Conservation (phyloP, 352 stramenopile species). For the Poterioochromonas sp. region DNA sequence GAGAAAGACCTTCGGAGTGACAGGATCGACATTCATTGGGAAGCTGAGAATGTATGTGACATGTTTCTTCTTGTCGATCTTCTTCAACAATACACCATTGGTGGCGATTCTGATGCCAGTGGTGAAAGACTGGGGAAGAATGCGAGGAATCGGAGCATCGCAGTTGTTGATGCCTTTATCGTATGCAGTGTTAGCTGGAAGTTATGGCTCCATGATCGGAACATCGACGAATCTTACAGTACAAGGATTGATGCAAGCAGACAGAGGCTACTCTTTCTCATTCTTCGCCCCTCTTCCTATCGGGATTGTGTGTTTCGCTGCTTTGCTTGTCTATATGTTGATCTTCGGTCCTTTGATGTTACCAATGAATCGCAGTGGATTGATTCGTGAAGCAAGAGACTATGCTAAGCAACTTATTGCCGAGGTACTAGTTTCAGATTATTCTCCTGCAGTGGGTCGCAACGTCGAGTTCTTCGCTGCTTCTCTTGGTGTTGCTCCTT, state of each 20-base stretch:
- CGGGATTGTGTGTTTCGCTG: conserved; percentile 31
- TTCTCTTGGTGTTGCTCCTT: neutral
- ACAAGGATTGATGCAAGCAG: conserved; percentile 40
- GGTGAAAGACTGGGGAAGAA: conserved; percentile 44
- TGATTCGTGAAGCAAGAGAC: conserved; percentile 45
- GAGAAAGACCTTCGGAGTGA: conserved; percentile 39
- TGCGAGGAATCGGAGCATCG: conserved; percentile 41
- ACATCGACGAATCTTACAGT: conserved; percentile 50
- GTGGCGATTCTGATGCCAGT: conserved; percentile 46
- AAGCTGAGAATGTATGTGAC: conserved; percentile 39
- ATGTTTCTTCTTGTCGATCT: conserved; percentile 42
- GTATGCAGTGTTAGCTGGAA: conserved; percentile 40
- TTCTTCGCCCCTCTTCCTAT: conserved; percentile 46
- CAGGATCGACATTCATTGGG: conserved; percentile 27
- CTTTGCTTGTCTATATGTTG: conserved; percentile 45
- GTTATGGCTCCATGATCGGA: conserved; percentile 44
- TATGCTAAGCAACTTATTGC: conserved; percentile 43
- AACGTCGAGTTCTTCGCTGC: neutral
- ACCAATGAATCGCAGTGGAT: conserved; percentile 37
- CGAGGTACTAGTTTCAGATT: conserved; percentile 37
- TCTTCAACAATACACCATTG: conserved; percentile 49
- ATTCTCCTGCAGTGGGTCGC: neutral
- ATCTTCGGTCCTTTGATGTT: conserved; percentile 38
- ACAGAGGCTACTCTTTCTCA: conserved; percentile 36
- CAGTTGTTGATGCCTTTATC: conserved; percentile 45